phyloP scores from a whole-genome alignment of 352 stramenopile species.

The Phytopythium helicoides region DNA sequence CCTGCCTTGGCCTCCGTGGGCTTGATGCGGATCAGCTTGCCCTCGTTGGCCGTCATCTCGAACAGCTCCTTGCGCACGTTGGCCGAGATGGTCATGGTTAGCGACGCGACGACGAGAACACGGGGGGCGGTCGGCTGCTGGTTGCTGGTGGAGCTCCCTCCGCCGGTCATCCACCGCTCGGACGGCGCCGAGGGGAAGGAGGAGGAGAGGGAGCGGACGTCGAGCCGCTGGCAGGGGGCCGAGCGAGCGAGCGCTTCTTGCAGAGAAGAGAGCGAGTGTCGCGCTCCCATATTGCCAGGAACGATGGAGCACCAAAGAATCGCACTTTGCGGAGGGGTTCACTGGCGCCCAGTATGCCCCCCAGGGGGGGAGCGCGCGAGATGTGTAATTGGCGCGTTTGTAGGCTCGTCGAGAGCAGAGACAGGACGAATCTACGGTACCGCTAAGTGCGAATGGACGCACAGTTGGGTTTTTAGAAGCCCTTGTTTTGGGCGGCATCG shows the following conservation, averaged over 20 bases:
- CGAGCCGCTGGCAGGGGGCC: neutral
- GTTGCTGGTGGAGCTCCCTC: too few relatives aligned
- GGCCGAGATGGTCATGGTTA: slow-evolving; percentile 74
- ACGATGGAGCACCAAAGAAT: slow-evolving; percentile 20
- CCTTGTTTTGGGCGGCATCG: too few relatives aligned
- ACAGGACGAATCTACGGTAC: too few relatives aligned
- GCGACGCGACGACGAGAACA: neutral
- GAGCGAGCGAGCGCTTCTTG: neutral
- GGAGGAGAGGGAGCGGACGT: neutral
- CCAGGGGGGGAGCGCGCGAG: too few relatives aligned
- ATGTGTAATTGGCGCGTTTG: too few relatives aligned
- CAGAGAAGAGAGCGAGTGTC: too few relatives aligned
- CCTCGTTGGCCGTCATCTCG: slow-evolving; percentile 75
- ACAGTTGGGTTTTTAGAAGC: too few relatives aligned
- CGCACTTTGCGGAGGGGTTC: neutral
- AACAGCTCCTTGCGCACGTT: slow-evolving; percentile 86
- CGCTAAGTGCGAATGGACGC: too few relatives aligned
- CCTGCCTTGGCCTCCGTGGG: slow-evolving; percentile 80
- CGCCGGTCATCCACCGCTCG: neutral
- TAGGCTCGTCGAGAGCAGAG: too few relatives aligned
- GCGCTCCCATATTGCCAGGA: neutral
- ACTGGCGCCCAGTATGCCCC: too few relatives aligned
- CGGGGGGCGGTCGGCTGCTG: too few relatives aligned
- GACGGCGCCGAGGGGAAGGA: neutral
- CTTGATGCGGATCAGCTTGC: slow-evolving; percentile 84